A percentile compares a stretch with the other conserved stretches of the same genome.
Conservation (phyloP, 306 rosid genomes). For the Quercus gilva region DNA sequence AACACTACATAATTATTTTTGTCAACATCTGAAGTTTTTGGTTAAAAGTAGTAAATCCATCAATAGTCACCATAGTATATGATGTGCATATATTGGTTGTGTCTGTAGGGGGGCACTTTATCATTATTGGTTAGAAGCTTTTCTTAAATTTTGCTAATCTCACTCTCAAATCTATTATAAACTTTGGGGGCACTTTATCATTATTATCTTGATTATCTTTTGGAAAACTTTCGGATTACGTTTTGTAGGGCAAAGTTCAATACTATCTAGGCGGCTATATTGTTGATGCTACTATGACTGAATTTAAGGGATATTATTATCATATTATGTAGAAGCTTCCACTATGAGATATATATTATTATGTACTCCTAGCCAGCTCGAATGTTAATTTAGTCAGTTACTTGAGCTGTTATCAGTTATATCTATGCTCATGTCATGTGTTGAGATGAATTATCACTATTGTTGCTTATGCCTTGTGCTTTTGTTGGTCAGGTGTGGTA, state of each 20-base stretch:
- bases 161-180: neutral
- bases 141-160: neutral
- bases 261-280: constrained; percentile 7
- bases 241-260: constrained; percentile 4
- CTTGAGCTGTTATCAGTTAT: neutral
- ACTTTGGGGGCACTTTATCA: neutral
- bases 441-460: neutral
- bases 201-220: neutral
- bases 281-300: neutral
- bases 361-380: neutral
- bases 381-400: neutral
- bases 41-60: neutral
- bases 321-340: neutral
- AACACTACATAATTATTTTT: neutral
- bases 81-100: neutral
- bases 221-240: neutral
- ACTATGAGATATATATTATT: neutral
- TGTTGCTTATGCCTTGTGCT: constrained; percentile 15
- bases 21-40: neutral
- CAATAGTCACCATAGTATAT: neutral
- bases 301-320: neutral
- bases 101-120: neutral
- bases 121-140: neutral
- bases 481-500: constrained; percentile 74
- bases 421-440: neutral